These are phyloP conservation scores for Corchorus capsularis DNA, from an alignment of 345 rosid species.

Conservation along the genomic window DNA sequence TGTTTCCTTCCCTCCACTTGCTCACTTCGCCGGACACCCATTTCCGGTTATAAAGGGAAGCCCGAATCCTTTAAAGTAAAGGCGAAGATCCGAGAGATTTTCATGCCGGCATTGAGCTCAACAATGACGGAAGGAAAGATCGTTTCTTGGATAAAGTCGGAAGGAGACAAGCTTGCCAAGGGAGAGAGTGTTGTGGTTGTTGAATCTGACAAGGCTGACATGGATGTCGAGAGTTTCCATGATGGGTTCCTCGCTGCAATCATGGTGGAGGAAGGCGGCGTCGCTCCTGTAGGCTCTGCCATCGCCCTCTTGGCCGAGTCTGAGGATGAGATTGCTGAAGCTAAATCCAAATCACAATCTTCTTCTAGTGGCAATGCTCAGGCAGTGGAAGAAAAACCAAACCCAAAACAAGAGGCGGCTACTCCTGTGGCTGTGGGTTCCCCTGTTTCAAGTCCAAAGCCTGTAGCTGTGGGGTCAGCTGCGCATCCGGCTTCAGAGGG, in stretches of 20 bases:
- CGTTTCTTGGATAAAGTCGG: conserved; percentile 91
- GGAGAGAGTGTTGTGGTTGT: conserved; percentile 96
- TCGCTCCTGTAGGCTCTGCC: conserved; percentile 92
- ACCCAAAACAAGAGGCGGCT: neutral
- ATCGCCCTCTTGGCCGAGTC: conserved; percentile 88
- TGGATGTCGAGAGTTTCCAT: conserved; percentile 96
- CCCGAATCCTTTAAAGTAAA: conserved; percentile 30
- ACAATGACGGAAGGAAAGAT: conserved; percentile 97
- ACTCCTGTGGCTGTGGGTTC: conserved; percentile 18
- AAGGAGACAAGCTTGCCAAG: conserved; percentile 84
- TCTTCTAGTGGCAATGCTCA: neutral
- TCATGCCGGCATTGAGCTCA: conserved; percentile 99
- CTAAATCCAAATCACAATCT: conserved; percentile 61
- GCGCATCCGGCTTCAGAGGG: conserved; percentile 86
- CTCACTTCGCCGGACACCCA: conserved; percentile 28
- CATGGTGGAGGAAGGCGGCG: conserved; percentile 94
- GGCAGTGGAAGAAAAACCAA: neutral
- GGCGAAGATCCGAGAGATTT: conserved; percentile 92
- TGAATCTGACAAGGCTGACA: conserved; percentile 96
- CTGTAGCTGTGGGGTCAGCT: conserved; percentile 35
- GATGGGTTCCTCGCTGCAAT: conserved; percentile 92
- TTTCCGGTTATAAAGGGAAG: conserved; percentile 24
- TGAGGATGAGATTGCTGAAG: conserved; percentile 71
- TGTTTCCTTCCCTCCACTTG: conserved; percentile 52
- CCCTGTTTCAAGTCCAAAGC: neutral